Evolutionary conservation across 768 basidiomycete species (phyloP).

Genomic region (Tremella mesenterica): DNA sequence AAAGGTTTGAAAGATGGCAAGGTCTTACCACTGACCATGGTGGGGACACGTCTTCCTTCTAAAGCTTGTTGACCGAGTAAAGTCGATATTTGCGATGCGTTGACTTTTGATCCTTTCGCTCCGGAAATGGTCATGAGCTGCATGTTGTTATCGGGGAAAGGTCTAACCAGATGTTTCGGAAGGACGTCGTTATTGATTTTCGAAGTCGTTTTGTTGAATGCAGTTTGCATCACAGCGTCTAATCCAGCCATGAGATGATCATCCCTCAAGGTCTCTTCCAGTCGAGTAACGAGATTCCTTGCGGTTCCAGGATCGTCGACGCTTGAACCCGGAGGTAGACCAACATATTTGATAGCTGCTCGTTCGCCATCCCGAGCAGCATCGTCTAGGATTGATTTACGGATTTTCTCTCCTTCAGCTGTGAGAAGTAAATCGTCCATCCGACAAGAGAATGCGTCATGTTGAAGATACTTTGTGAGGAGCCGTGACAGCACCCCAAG

Average conservation of each 20-base stretch:
- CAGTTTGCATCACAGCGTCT: conserved; percentile 51
- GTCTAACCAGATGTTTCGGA: conserved; percentile 75
- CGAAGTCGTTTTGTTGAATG: conserved; percentile 66
- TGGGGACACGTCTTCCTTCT: conserved; percentile 95
- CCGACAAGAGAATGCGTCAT: conserved; percentile 93
- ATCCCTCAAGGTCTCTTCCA: conserved; percentile 87
- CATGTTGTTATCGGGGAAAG: conserved; percentile 98
- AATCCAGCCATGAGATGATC: conserved; percentile 96
- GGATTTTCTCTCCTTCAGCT: conserved; percentile 61
- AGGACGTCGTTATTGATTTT: conserved; percentile 81
- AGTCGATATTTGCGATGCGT: conserved; percentile 97
- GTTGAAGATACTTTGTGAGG: conserved; percentile 94
- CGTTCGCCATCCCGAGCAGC: conserved; percentile 69
- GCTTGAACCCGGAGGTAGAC: conserved; percentile 50
- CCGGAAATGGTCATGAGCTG: conserved; percentile 97
- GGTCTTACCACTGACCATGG: conserved; percentile 98
- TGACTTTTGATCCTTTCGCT: conserved; percentile 95
- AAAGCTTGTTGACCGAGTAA: conserved; percentile 93
- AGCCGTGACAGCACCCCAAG: conserved; percentile 86
- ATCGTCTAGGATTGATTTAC: conserved; percentile 59
- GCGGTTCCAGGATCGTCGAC: conserved; percentile 43
- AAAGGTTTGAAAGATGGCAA: conserved; percentile 93
- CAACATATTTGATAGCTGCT: conserved; percentile 66
- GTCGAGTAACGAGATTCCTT: conserved; percentile 49
- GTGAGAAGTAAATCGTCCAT: conserved; percentile 97